Base-by-base conservation (phyloP, 2,329 filamentous ascomycete genomes). In the Fusarium sp. region DNA sequence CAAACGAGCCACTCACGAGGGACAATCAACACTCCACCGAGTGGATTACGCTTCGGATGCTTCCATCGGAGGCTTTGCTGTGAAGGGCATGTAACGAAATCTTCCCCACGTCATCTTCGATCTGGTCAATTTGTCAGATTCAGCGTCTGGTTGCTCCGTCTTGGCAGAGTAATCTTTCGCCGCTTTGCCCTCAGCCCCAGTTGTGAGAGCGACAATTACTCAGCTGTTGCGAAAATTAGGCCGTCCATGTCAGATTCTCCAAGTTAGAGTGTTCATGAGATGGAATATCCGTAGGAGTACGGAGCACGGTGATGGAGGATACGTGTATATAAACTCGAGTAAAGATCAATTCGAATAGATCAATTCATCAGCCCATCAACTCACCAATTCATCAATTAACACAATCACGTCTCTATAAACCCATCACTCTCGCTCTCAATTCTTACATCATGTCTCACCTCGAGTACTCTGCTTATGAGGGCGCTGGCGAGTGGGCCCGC, bases 381-480 rank as follows among this genome's bases (percentile, higher is more conserved):
- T 14, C 2, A 29, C 24, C 8, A 46, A 4, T 17, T 20, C 4
- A 44, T 14, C 40, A 20, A 44, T 44, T 16, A 22, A 12, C 14
- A 2, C 27, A 17, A 12, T 7, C 24, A 5, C 12, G 1, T 11
- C 16, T 17, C 11, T 10, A n/a, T 11, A 36, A 33, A 14, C 11
- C 5, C 3, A 53, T 14, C 16, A 1, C 6, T 2, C 3, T 0
- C 2, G 7, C 6, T 4, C 8, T 14, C 4, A 6, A 8, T 31
- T 5, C 1, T 4, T 8, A 14, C n/a, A 65, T 6, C 5, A 82
- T 82, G 80, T 80, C 80, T 14, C 63, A 75, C 9, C 75, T 81
- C 33, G 73, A 72, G 64, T 82, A 79, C 59, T 76, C 75, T 38
- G 60, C 62, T 64, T 83, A 82, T 58, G 65, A 73, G 2, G 80